Evolutionary conservation across 768 basidiomycete species (phyloP), one percentile per base, ranked within the genome.

Genomic region (Ephemerocybe angulata): DNA sequence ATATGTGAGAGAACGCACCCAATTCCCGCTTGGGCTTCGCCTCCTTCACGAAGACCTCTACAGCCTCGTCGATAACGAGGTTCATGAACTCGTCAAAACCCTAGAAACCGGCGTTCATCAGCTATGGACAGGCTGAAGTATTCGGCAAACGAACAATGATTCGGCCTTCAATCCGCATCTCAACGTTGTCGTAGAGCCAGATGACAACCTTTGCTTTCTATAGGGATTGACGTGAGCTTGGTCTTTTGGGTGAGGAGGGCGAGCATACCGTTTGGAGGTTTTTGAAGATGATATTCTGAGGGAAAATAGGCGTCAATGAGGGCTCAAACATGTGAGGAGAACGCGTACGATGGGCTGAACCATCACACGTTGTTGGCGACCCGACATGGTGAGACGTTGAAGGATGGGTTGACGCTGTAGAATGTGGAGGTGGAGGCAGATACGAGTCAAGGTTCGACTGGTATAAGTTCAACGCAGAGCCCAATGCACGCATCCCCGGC

Each of bases 71-170:
- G 22, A 99, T 74, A 31, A 98, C 91, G 28, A 99, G 74, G 67
- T 99, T 99, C 96, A 99, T 99, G 74, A 98, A 99, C 70, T 99
- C 96, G 67, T 99, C 96, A 63, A 99, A 99, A 37, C 96, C 95
- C 96, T 98, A 66, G n/a, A 37, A 57, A n/a, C 52, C 46, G 41
- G 25, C 25, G 30, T 53, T 42, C 38, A 56, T 54, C 52, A 61
- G 55, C 49, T 33, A n/a, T n/a, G n/a, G n/a, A n/a, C 42, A 35
- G 53, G 51, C 11, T n/a, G 15, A 35, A 42, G 50, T 42, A 52
- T 43, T 51, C 55, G 25, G 44, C 29, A 22, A 40, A 55, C 52
- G 29, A 73, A 98, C 96, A 75, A 93, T 87, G 71, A 99, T 97
- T 72, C 82, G 82, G 47, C 95, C 96, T 73, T 98, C 94, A 58